phyloP scores from a whole-genome alignment of 805 yeast species.

The Candida gorgasii region DNA sequence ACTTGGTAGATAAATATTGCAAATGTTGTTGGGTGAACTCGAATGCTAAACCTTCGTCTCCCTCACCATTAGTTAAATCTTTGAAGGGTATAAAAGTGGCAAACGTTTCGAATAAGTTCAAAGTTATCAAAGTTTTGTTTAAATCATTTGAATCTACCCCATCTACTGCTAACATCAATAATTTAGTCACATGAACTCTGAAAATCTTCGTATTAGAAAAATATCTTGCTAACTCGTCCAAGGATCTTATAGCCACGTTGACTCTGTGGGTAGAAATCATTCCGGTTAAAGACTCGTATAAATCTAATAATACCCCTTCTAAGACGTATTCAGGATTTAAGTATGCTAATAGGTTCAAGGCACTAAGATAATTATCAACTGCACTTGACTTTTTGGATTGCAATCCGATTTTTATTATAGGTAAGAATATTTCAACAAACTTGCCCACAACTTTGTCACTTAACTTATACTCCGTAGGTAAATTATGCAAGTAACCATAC shows the following conservation, averaged over 20 bases:
- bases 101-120: slow-evolving; percentile 67
- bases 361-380: slow-evolving; percentile 56
- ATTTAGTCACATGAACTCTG: slow-evolving; percentile 76
- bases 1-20: slow-evolving; percentile 48
- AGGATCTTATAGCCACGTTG: slow-evolving; percentile 64
- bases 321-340: slow-evolving; percentile 56
- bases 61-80: slow-evolving; percentile 52
- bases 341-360: slow-evolving; percentile 64
- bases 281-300: slow-evolving; percentile 73
- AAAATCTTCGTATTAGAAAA: slow-evolving; percentile 64
- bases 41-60: slow-evolving; percentile 35
- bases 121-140: slow-evolving; percentile 64
- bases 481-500: slow-evolving; percentile 23
- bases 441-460: slow-evolving; percentile 30
- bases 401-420: slow-evolving; percentile 65
- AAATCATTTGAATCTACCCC: slow-evolving; percentile 91
- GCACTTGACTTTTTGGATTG: slow-evolving; percentile 67
- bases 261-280: slow-evolving; percentile 80
- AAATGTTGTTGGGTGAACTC: slow-evolving; percentile 70
- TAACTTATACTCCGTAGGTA: slow-evolving; percentile 35
- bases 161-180: slow-evolving; percentile 67
- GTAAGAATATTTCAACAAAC: slow-evolving; percentile 56
- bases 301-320: slow-evolving; percentile 60
- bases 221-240: slow-evolving; percentile 64
- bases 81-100: slow-evolving; percentile 72